Conservation (phyloP, 257 asterid genomes). For the Nicotiana attenuata region DNA sequence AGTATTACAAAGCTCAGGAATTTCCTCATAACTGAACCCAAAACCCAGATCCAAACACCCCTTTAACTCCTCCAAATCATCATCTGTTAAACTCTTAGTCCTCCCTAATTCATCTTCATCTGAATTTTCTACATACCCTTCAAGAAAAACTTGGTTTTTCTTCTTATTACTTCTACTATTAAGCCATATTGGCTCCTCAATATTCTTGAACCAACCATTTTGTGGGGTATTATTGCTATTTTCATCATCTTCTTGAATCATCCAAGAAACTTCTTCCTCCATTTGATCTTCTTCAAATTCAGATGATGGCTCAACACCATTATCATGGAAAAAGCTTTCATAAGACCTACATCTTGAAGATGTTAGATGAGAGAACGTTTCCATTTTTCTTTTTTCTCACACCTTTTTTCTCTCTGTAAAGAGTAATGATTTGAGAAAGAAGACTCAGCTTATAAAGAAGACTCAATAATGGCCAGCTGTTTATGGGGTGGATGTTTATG, state of each 20-base stretch:
- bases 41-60: slow-evolving; percentile 48
- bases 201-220: slow-evolving; percentile 16
- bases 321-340: slow-evolving; percentile 13
- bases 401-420: neutral
- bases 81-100: slow-evolving; percentile 38
- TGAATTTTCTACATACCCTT: slow-evolving; percentile 29
- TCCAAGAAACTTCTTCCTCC: neutral
- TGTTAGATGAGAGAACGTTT: neutral
- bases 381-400: neutral
- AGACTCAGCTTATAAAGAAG: slow-evolving; percentile 10
- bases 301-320: neutral
- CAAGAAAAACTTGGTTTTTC: slow-evolving; percentile 28
- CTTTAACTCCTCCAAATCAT: slow-evolving; percentile 38
- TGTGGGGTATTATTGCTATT: slow-evolving; percentile 1
- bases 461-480: slow-evolving; percentile 9
- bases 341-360: slow-evolving; percentile 18
- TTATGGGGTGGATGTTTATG: slow-evolving; percentile 13
- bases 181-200: slow-evolving; percentile 1
- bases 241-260: neutral
- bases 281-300: slow-evolving; percentile 6
- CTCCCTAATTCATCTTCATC: slow-evolving; percentile 42
- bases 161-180: slow-evolving; percentile 11
- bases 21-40: slow-evolving; percentile 43
- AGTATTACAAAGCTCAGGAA: slow-evolving; percentile 43
- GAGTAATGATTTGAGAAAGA: neutral